phyloP scores from a whole-genome alignment of 768 basidiomycete genomes.

The Mycena leptocephala region DNA sequence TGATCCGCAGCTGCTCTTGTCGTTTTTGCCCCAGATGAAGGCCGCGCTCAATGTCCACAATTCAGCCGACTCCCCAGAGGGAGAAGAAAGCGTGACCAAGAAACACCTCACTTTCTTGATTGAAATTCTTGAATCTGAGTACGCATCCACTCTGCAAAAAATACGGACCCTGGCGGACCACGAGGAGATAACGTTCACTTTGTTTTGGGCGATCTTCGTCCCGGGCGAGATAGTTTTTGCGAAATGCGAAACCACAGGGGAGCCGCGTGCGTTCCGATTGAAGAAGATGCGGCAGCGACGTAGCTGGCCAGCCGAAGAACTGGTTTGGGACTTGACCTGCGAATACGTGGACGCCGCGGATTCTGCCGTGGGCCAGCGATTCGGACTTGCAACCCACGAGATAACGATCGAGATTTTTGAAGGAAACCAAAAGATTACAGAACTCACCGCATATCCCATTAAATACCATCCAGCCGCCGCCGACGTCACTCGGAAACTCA shows the following conservation, averaged over 20 bases:
- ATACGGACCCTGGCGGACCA: background rate
- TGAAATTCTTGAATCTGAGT: background rate
- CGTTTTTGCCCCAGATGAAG: background rate
- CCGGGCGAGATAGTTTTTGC: background rate
- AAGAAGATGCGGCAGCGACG: background rate
- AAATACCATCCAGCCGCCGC: background rate
- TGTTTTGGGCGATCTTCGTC: constrained; percentile 2
- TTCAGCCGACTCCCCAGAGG: background rate
- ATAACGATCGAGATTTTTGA: background rate
- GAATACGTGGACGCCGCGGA: constrained; percentile 8
- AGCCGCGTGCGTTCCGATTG: constrained; percentile 4
- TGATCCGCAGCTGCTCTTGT: background rate
- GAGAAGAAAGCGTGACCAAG: background rate
- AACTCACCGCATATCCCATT: background rate
- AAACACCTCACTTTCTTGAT: constrained; percentile 6
- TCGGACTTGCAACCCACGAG: background rate
- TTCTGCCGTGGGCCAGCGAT: background rate
- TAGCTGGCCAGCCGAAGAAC: background rate
- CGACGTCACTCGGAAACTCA: background rate
- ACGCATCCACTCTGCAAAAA: background rate
- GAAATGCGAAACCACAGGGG: background rate
- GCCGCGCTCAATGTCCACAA: background rate
- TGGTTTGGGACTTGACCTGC: background rate
- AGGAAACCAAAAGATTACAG: background rate
- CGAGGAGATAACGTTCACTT: background rate